phyloP scores from a whole-genome alignment of 2,329 filamentous ascomycete genomes.

The Beauveria asiatica region DNA sequence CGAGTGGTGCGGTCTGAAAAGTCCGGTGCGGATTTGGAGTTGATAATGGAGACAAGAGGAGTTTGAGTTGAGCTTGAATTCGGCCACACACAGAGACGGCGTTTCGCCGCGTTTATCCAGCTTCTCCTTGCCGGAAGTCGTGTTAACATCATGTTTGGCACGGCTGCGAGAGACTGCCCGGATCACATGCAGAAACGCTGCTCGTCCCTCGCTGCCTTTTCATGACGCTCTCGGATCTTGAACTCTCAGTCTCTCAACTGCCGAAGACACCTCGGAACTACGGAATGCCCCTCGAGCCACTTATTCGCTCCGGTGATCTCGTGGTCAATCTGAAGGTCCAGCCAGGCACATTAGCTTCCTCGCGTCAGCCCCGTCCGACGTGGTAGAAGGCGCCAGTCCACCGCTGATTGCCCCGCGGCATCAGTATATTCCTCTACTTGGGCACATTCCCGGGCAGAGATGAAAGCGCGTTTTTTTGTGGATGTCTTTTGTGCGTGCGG shows the following conservation, averaged over 20 bases:
- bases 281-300: slow-evolving; percentile 26
- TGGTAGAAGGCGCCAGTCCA: slow-evolving; percentile 40
- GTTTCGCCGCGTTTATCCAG: slow-evolving; percentile 28
- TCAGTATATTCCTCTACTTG: slow-evolving; percentile 36
- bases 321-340: slow-evolving; percentile 37
- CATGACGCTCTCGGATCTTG: slow-evolving; percentile 8
- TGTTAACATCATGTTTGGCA: slow-evolving; percentile 18
- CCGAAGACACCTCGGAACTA: not conserved
- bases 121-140: slow-evolving; percentile 38
- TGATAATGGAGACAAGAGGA: slow-evolving; percentile 13
- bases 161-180: slow-evolving; percentile 17
- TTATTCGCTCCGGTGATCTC: slow-evolving; percentile 35
- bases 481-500: slow-evolving; percentile 88
- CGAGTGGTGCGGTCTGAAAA: slow-evolving; percentile 16
- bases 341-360: slow-evolving; percentile 50
- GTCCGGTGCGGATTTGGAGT: slow-evolving; percentile 6
- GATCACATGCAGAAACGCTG: slow-evolving; percentile 9
- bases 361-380: slow-evolving; percentile 34
- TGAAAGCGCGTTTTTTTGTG: slow-evolving; percentile 74
- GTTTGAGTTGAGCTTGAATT: slow-evolving; percentile 35
- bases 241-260: not conserved
- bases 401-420: slow-evolving; percentile 22
- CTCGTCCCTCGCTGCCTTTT: not conserved
- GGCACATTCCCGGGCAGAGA: slow-evolving; percentile 39
- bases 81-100: slow-evolving; percentile 39